Evolutionary conservation across 495 filamentous ascomycete species (phyloP), one percentile per base, ranked within the genome.

Genomic region (Staphylotrichum tortipilum): DNA sequence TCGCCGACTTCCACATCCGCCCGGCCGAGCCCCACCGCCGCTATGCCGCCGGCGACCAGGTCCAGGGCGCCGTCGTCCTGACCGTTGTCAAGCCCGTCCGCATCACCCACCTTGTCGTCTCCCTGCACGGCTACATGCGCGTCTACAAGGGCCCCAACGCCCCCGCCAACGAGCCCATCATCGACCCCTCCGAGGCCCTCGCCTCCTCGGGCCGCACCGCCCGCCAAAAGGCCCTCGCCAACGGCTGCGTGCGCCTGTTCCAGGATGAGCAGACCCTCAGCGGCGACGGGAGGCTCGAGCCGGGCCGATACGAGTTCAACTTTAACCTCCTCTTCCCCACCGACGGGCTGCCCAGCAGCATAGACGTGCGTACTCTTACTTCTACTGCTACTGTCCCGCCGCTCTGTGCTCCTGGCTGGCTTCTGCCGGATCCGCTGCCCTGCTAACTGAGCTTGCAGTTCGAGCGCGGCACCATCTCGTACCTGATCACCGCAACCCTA

Each of bases 381-480:
- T n/a, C n/a, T n/a, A n/a, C n/a, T n/a, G n/a, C n/a, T n/a, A n/a
- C n/a, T n/a, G n/a, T n/a, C n/a, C n/a, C n/a, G n/a, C n/a, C n/a
- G n/a, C n/a, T n/a, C n/a, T n/a, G n/a, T n/a, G n/a, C n/a, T n/a
- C n/a, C n/a, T n/a, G n/a, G n/a, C n/a, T n/a, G n/a, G n/a, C n/a
- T n/a, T n/a, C n/a, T n/a, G n/a, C n/a, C n/a, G n/a, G n/a, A n/a
- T n/a, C n/a, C n/a, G n/a, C n/a, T n/a, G n/a, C n/a, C n/a, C 15
- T 33, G 41, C 61, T 65, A 57, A 65, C 60, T 7, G 5, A 21
- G 35, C 43, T 36, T 34, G 22, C 64, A 96, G 89, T 98, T 98
- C 64, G 94, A 98, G 70, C 82, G 89, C 56, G 92, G 94, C 18
- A 88, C 86, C 12, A 88, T 98, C 58, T 84, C 84, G 7, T 98